Evolutionary conservation across 371 early-diverging fungal genomes (phyloP).

Genomic region (Coemansia sp.): DNA sequence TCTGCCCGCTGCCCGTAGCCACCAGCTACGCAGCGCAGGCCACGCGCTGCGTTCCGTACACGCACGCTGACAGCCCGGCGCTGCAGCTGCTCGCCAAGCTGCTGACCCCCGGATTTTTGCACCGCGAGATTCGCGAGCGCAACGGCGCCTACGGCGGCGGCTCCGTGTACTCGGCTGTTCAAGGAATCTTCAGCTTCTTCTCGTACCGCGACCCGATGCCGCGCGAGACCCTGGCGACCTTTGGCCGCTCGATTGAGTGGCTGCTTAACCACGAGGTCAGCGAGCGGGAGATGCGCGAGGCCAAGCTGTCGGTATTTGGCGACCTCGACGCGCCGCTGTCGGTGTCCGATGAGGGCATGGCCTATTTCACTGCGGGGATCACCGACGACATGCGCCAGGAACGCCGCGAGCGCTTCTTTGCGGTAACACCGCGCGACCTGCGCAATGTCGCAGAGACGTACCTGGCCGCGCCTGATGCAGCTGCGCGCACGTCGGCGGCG

Average conservation of each 20-base stretch:
- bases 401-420: constrained; percentile 75
- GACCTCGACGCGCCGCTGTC: constrained; percentile 81
- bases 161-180: constrained; percentile 67
- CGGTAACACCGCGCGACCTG: constrained; percentile 69
- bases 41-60: constrained; percentile 78
- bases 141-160: constrained; percentile 97
- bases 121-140: constrained; percentile 94
- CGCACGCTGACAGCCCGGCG: constrained; percentile 75
- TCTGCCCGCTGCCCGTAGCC: constrained; percentile 77
- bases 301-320: constrained; percentile 89
- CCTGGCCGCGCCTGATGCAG: constrained; percentile 37
- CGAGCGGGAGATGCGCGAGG: constrained; percentile 78
- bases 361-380: constrained; percentile 72
- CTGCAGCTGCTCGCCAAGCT: constrained; percentile 79
- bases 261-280: constrained; percentile 44
- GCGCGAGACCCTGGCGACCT: constrained; percentile 73
- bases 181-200: constrained; percentile 83
- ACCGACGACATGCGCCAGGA: constrained; percentile 84
- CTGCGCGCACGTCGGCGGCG: constrained; percentile 30
- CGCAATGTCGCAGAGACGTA: constrained; percentile 72
- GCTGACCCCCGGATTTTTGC: constrained; percentile 81
- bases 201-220: constrained; percentile 93
- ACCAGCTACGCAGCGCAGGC: constrained; percentile 82
- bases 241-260: constrained; percentile 67
- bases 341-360: constrained; percentile 83